Conservation (phyloP, 208 protist species). For the Leishmania lainsoni region DNA sequence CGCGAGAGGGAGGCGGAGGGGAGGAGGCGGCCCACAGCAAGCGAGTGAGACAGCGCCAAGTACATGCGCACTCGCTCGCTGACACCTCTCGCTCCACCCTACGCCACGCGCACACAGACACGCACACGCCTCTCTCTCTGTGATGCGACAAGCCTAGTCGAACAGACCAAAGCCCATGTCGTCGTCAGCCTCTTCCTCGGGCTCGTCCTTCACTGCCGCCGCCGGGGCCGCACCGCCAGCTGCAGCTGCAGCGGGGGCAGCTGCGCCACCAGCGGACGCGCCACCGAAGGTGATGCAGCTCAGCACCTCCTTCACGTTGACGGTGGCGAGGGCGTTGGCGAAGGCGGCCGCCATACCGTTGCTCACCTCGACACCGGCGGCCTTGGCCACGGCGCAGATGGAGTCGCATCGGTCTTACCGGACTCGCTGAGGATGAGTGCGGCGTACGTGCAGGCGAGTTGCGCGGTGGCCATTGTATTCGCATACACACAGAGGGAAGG, state of each 20-base stretch:
- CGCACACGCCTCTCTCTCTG: not conserved
- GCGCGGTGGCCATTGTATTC: constrained; percentile 39
- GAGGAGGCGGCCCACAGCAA: not conserved
- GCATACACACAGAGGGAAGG: not conserved
- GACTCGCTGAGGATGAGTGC: constrained; percentile 93
- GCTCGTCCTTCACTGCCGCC: constrained; percentile 59
- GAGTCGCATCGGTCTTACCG: constrained; percentile 78
- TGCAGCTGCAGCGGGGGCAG: constrained; percentile 24
- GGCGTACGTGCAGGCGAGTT: constrained; percentile 96
- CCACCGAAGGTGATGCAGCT: constrained; percentile 78
- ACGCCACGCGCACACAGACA: not conserved
- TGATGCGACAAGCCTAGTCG: constrained; percentile 60
- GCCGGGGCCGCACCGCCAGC: constrained; percentile 36
- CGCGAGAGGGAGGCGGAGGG: not conserved
- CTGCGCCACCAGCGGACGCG: constrained; percentile 42
- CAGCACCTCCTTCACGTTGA: constrained; percentile 69
- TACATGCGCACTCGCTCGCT: too few species aligned
- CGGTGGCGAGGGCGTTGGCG: constrained; percentile 51
- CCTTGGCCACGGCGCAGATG: constrained; percentile 72
- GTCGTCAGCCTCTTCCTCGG: constrained; percentile 84
- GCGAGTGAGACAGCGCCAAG: not conserved
- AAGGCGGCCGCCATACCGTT: constrained; percentile 75
- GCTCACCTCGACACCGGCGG: constrained; percentile 78
- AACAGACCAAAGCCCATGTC: constrained; percentile 91
- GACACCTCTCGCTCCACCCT: not conserved